Conservation (phyloP, 1,284 basidiomycete genomes). For the Rhodotorula sp. region DNA sequence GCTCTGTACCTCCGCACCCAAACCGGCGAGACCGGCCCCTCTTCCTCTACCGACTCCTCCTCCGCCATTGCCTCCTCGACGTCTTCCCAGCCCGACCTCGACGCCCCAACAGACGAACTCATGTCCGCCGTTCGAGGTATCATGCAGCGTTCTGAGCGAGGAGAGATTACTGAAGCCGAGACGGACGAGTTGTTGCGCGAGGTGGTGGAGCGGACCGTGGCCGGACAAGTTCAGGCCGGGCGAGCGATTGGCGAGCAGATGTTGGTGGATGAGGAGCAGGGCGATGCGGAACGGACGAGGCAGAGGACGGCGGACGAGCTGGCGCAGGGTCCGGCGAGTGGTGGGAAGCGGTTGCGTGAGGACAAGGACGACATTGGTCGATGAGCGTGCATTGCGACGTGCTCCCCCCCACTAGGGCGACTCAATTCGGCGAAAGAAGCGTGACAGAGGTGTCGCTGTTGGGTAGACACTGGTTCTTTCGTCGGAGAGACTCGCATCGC, state of each 20-base stretch:
- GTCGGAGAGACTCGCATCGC: too few relatives aligned
- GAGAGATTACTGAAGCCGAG: constrained; percentile 55
- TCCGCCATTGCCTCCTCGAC: not conserved
- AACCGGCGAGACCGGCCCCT: constrained; percentile 46
- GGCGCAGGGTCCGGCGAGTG: not conserved
- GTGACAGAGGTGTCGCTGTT: not conserved
- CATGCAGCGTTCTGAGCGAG: constrained; percentile 62
- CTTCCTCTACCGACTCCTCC: not conserved
- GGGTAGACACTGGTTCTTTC: too few relatives aligned
- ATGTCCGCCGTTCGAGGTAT: constrained; percentile 65
- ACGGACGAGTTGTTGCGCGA: constrained; percentile 61
- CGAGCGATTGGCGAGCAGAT: constrained; percentile 24
- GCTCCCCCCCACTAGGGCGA: too few relatives aligned
- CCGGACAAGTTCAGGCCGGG: constrained; percentile 29
- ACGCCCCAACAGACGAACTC: constrained; percentile 67
- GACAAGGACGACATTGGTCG: constrained; percentile 18
- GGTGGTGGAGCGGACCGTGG: constrained; percentile 51
- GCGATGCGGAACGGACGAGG: constrained; percentile 1
- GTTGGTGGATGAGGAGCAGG: constrained; percentile 4
- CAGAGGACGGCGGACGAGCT: constrained; percentile 9
- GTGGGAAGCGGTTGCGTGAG: constrained; percentile 4
- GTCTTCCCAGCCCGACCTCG: constrained; percentile 58
- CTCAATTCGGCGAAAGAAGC: not conserved
- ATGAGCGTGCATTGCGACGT: not conserved
- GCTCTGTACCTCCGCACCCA: constrained; percentile 63